These are phyloP conservation scores for Parmelia sp. DNA, from an alignment of 495 filamentous ascomycete species.

Conservation along the genomic window DNA sequence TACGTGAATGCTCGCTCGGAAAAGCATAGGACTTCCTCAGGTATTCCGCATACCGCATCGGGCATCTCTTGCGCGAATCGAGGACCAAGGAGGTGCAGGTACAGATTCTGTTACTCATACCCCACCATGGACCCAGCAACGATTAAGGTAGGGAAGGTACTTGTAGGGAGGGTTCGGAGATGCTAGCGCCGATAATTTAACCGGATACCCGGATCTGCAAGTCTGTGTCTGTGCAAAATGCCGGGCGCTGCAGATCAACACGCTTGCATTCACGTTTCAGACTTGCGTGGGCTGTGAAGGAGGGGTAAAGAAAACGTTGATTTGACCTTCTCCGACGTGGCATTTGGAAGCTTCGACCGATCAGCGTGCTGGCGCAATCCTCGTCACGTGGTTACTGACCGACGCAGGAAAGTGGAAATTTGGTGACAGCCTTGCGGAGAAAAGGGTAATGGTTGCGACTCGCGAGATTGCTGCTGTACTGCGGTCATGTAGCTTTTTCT, in stretches of 20 bases:
- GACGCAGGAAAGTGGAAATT: neutral
- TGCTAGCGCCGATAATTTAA: neutral
- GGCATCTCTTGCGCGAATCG: neutral
- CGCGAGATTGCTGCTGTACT: neutral
- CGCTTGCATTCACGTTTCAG: slow-evolving; percentile 9
- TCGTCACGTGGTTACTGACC: neutral
- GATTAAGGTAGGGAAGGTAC: neutral
- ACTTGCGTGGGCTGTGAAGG: slow-evolving; percentile 6
- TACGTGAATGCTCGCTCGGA: neutral
- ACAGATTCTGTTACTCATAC: neutral
- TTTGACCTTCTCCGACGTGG: slow-evolving; percentile 1
- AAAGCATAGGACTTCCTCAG: neutral
- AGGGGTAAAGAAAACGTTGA: slow-evolving; percentile 10
- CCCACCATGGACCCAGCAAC: neutral
- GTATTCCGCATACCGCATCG: neutral
- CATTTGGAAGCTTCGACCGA: neutral
- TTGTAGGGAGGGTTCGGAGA: neutral
- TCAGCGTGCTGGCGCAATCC: neutral
- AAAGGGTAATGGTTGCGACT: slow-evolving; percentile 4
- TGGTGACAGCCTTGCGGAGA: neutral
- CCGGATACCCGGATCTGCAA: neutral
- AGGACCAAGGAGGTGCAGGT: neutral
- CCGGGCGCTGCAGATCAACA: slow-evolving; percentile 1
- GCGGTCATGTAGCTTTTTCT: neutral
- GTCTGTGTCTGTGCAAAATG: neutral